Base-by-base conservation (phyloP, 805 yeast genomes). In the Ogataea allantospora region DNA sequence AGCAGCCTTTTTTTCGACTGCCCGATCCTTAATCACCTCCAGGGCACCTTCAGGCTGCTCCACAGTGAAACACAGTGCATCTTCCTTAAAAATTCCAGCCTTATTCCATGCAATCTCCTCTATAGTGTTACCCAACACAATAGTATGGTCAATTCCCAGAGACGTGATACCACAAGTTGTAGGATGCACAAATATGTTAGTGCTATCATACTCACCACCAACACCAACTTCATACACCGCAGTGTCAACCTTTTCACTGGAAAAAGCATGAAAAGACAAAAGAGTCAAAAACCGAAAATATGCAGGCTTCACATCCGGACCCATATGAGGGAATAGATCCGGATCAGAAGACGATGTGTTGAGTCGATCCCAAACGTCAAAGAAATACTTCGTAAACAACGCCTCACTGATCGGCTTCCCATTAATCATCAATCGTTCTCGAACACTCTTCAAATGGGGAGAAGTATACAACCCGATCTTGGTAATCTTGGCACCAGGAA, bases 191-290 rank as follows among this genome's bases (percentile, higher is more conserved):
- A 93, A 76, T 2, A 93, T 75, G 58, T 93, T 93, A 9, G 99
- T 93, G n/a, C 96, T 87, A 61, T 93, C 99, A 54, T 79, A 88
- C 57, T 86, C 95, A 6, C 99, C 99, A 19, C 99, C 99, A 32
- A 93, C 95, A 15, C 99, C 99, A 20, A 95, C 99, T 60, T 93
- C 99, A 56, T 86, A 88, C 25, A 93, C 82, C 9, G 98, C 97
- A 23, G 96, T 77, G 55, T 88, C 85, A n/a, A 93, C 89, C 2
- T 85, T 83, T 62, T 93, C 99, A 38, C 77, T 72, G 64, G 87
- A 59, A 52, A 95, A 95, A 1, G 88, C 83, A 58, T 95, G 96
- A 67, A 88, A 93, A 3, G 97, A 87, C 43, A 93, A 62, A 12
- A 95, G 64, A 0, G 99, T 93, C 57, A 93, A 66, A 61, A 77